Conservation (phyloP, 2,329 filamentous ascomycete species). For the Lachnellula suecica region DNA sequence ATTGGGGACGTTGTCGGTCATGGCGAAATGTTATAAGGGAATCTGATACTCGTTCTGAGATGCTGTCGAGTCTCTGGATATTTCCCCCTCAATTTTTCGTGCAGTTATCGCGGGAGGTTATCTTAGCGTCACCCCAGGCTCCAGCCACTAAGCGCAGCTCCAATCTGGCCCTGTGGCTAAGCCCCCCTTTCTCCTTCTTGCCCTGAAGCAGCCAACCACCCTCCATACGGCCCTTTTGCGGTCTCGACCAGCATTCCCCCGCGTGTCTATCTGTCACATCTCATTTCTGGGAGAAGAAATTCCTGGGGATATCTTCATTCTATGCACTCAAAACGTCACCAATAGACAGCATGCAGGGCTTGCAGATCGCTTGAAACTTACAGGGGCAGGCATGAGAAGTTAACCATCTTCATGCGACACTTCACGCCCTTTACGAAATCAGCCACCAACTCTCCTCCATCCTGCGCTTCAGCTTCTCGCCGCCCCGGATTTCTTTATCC, state of each 20-base stretch:
- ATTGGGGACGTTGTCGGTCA: slow-evolving; percentile 20
- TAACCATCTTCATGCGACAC: slow-evolving; percentile 18
- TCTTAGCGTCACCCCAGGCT: background rate
- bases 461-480: background rate
- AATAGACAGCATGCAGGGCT: slow-evolving; percentile 4
- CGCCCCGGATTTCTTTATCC: slow-evolving; percentile 8
- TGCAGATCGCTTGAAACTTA: slow-evolving; percentile 17
- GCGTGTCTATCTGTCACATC: background rate
- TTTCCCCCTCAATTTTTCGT: slow-evolving; percentile 18
- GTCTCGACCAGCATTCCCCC: background rate
- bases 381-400: slow-evolving; percentile 4
- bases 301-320: slow-evolving; percentile 1
- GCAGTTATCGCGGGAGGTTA: background rate
- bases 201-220: too few species aligned
- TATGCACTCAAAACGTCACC: background rate
- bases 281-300: background rate
- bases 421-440: slow-evolving; percentile 5
- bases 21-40: slow-evolving; percentile 2
- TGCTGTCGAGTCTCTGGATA: background rate
- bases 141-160: background rate
- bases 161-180: background rate
- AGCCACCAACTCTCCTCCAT: slow-evolving; percentile 11
- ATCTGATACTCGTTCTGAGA: background rate
- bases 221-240: background rate
- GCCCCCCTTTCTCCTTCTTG: background rate